Evolutionary conservation across 345 rosid genomes (phyloP), one percentile per base, ranked within the genome.

Genomic region (Microthlaspi erraticum): DNA sequence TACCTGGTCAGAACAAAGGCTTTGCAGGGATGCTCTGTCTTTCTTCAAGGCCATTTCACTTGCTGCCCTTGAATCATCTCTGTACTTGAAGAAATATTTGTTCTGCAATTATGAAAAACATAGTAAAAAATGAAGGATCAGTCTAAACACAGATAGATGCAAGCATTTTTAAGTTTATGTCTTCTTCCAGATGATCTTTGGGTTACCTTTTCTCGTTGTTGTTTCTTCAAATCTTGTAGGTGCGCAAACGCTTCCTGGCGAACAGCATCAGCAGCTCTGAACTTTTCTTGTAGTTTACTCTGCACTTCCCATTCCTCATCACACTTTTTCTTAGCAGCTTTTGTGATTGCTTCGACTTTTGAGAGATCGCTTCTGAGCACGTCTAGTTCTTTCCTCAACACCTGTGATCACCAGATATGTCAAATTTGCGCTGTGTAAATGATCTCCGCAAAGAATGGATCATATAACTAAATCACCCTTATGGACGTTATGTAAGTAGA

Each of bases 191-290:
- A 59, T 56, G 77, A 64, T 36, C 62, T 55, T 13, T 54, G 5
- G n/a, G 48, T 74, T 74, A 92, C 98, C 90, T 88, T 90, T 29
- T 85, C 90, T 66, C 84, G 66, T 51, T 63, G 75, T 78, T 77
- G 83, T 57, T 78, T 81, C 88, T 69, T 88, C 75, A 90, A 76
- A 77, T 63, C 71, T 39, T 79, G 84, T 48, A 88, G 70, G 72
- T 70, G 85, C n/a, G 7, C 72, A 78, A 83, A 92, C 32, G 89
- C 93, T 57, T 85, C 82, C 67, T 92, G 98, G 37, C 97, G 88
- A 49, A 80, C 75, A 49, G 70, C 82, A 81, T 87, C 80, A 12
- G 95, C 98, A 78, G 80, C 82, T 75, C 66, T 80, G 68, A 82
- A 87, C 65, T 71, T 78, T 56, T 54, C 57, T 45, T 62, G 77